A percentile compares a stretch with the other conserved stretches of the same genome.
Conservation (phyloP, 257 asterid species). For the Salvia rosmarinus region DNA sequence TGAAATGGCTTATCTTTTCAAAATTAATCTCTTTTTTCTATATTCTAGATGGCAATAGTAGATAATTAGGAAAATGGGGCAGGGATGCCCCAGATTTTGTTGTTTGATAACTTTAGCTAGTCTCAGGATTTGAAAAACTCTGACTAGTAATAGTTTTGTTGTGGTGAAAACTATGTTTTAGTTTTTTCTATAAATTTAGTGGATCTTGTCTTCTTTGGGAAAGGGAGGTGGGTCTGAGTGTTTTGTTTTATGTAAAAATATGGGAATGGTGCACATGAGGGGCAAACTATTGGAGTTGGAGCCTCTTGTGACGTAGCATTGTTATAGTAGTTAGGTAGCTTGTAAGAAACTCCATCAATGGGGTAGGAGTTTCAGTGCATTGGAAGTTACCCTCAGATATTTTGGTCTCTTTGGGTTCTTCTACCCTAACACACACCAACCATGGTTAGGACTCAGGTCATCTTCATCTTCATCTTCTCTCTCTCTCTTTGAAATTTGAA, state of each 20-base stretch:
- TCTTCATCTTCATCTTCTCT: constrained; percentile 41
- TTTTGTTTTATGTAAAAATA: constrained; percentile 1
- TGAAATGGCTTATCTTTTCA: constrained; percentile 45
- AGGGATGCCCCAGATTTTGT: constrained; percentile 53
- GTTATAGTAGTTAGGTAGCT: constrained; percentile 15
- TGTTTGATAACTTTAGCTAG: constrained; percentile 39
- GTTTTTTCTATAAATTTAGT: not conserved
- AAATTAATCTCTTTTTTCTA: not conserved
- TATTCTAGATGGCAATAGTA: constrained; percentile 37
- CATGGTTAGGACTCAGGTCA: constrained; percentile 91
- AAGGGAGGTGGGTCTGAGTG: constrained; percentile 42
- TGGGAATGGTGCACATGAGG: not conserved
- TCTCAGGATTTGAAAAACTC: constrained; percentile 59
- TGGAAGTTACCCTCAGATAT: constrained; percentile 58
- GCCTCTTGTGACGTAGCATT: constrained; percentile 36
- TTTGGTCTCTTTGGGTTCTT: constrained; percentile 64
- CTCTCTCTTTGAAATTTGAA: constrained; percentile 27
- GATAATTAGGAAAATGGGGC: constrained; percentile 48
- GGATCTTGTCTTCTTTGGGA: constrained; percentile 45
- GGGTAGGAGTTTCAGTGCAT: constrained; percentile 68
- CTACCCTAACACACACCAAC: constrained; percentile 61
- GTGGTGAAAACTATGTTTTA: not conserved
- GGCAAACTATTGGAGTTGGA: constrained; percentile 54
- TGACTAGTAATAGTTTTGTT: constrained; percentile 51
- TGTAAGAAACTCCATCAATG: constrained; percentile 55